A percentile compares a stretch with the other conserved stretches of the same genome.
Evolutionary conservation across 306 rosid genomes (phyloP).

Genomic region (Quercus alba): DNA sequence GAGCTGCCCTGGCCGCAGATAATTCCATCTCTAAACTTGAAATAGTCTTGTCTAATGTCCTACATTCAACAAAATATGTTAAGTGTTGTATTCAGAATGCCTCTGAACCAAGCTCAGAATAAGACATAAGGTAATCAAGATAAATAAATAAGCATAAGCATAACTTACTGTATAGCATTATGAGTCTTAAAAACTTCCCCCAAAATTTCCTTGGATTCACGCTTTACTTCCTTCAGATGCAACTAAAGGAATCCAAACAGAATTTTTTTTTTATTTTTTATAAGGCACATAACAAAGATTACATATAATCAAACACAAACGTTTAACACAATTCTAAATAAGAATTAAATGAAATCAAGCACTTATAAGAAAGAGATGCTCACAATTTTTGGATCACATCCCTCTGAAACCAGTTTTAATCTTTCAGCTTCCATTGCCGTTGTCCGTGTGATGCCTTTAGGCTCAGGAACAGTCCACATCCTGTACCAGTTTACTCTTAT

Average conservation of each 20-base stretch:
- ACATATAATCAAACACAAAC: not conserved
- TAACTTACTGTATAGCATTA: conserved; percentile 74
- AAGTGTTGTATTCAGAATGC: not conserved
- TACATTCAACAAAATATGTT: conserved; percentile 23
- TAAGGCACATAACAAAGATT: not conserved
- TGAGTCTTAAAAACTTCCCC: conserved; percentile 65
- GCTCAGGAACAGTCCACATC: conserved; percentile 86
- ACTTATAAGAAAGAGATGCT: conserved; percentile 26
- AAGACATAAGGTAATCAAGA: not conserved
- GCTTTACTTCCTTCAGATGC: conserved; percentile 69
- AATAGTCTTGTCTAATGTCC: conserved; percentile 83
- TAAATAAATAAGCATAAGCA: not conserved
- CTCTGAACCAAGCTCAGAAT: conserved; percentile 1
- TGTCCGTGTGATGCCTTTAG: conserved; percentile 51
- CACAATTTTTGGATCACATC: conserved; percentile 71
- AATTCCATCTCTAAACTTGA: conserved; percentile 96
- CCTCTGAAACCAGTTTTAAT: conserved; percentile 68
- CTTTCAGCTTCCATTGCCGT: conserved; percentile 58
- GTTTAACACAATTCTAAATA: not conserved
- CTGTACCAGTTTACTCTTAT: conserved; percentile 34
- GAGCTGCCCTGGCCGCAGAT: conserved; percentile 85
- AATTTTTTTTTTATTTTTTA: conserved; percentile 5
- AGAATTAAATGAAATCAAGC: not conserved
- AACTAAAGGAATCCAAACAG: conserved; percentile 47
- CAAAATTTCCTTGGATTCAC: conserved; percentile 48